A percentile compares a stretch with the other conserved stretches of the same genome.
Conservation (phyloP, 176 grass and related monocot genomes). For the Oryza coarctata region DNA sequence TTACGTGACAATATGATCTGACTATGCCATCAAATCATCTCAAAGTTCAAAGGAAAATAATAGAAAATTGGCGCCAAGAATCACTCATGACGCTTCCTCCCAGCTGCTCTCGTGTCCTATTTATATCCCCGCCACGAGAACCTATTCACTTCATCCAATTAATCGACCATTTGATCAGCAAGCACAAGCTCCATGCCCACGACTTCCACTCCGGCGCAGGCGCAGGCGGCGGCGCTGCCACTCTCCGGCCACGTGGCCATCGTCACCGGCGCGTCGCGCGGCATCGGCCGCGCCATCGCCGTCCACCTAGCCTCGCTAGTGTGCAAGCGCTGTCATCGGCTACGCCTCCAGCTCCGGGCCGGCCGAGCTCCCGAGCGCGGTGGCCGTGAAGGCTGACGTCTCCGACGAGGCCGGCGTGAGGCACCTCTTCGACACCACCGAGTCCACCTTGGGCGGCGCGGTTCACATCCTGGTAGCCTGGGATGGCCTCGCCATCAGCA, state of each 20-base stretch:
- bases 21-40: too few relatives aligned
- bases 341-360: constrained; percentile 39
- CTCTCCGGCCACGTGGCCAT: constrained; percentile 58
- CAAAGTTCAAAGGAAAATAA: too few relatives aligned
- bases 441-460: constrained; percentile 37
- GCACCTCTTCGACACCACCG: constrained; percentile 45
- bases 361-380: constrained; percentile 18
- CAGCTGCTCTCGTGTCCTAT: neutral
- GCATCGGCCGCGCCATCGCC: constrained; percentile 55
- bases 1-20: too few relatives aligned
- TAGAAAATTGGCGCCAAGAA: neutral
- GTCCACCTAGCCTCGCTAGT: constrained; percentile 49
- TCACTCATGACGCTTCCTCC: neutral
- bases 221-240: neutral
- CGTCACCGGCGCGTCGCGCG: constrained; percentile 53
- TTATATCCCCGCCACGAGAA: neutral
- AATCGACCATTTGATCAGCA: neutral
- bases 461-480: constrained; percentile 46
- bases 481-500: constrained; percentile 29
- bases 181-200: neutral
- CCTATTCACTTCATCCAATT: too few relatives aligned
- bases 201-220: neutral
- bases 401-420: constrained; percentile 28
- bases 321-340: constrained; percentile 55
- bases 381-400: constrained; percentile 33